Evolutionary conservation across 192 early-diverging fungal genomes (phyloP).

Genomic region (Dispira parvispora): DNA sequence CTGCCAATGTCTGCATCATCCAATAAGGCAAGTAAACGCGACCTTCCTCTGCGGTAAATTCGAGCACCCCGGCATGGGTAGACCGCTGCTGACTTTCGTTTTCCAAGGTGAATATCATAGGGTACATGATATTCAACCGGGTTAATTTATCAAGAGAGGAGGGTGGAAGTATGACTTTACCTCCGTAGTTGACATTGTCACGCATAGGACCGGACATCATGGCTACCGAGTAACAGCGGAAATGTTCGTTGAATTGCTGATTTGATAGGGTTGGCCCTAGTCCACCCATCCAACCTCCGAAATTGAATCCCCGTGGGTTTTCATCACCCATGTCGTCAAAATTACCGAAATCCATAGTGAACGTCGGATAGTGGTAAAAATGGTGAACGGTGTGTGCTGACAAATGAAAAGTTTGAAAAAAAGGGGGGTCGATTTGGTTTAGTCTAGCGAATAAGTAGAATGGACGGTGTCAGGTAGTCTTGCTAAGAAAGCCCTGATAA

Average conservation of each 20-base stretch:
- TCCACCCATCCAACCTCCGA: no score
- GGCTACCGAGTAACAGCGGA: conserved; percentile 8
- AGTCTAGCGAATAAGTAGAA: no score
- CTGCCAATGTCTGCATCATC: conserved; percentile 85
- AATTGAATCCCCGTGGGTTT: no score
- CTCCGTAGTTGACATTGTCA: conserved; percentile 24
- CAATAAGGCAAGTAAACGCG: conserved; percentile 88
- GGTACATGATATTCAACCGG: conserved; percentile 73
- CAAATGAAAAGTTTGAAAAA: no score
- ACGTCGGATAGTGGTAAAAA: no score
- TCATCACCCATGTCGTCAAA: no score
- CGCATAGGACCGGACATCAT: conserved; percentile 1
- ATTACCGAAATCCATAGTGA: no score
- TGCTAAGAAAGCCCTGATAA: no score
- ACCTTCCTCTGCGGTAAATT: conserved; percentile 97
- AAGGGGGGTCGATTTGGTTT: no score
- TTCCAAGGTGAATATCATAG: conserved; percentile 77
- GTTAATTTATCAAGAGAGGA: conserved; percentile 35
- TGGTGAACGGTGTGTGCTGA: no score
- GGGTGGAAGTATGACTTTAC: conserved; percentile 29
- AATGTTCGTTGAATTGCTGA: conserved; percentile 8
- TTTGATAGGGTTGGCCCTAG: no score
- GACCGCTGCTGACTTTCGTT: conserved; percentile 34
- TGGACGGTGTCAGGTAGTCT: no score
- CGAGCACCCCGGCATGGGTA: conserved; percentile 92